These are phyloP conservation scores for Anthracocystis panici-leucophaei DNA, from an alignment of 1,284 basidiomycete genomes.

Conservation along the genomic window DNA sequence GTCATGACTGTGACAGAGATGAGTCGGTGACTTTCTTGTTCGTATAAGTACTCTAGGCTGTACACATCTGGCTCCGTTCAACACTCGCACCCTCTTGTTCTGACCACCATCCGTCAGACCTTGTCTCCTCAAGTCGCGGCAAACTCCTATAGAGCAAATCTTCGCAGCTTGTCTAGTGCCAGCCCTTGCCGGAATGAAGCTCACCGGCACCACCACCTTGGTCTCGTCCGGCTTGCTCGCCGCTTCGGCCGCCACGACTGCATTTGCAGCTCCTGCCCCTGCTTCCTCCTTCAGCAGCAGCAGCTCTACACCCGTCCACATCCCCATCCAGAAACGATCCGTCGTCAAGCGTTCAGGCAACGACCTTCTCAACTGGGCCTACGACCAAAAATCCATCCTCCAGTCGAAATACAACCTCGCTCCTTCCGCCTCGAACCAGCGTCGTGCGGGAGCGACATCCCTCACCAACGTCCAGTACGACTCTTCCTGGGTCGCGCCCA, in stretches of 20 bases:
- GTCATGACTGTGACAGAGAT: too few species aligned
- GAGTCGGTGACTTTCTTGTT: too few species aligned
- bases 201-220: constrained; percentile 27
- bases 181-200: constrained; percentile 20
- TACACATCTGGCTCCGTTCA: too few species aligned
- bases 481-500: constrained; percentile 47
- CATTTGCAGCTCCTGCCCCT: constrained; percentile 21
- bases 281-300: constrained; percentile 6
- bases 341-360: constrained; percentile 29
- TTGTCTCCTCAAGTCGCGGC: background rate
- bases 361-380: constrained; percentile 53
- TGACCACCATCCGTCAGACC: too few species aligned
- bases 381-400: constrained; percentile 47
- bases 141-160: background rate
- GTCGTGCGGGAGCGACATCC: constrained; percentile 16
- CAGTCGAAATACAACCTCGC: constrained; percentile 53
- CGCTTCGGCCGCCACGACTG: constrained; percentile 33
- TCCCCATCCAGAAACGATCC: constrained; percentile 40
- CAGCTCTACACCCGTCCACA: constrained; percentile 11
- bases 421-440: constrained; percentile 9
- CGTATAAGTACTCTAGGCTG: too few species aligned
- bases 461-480: constrained; percentile 58
- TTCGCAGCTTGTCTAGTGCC: background rate
- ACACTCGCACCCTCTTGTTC: too few species aligned
- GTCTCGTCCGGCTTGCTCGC: constrained; percentile 30